Evolutionary conservation across 352 stramenopile genomes (phyloP).

Genomic region (Globisporangium orthogonon): DNA sequence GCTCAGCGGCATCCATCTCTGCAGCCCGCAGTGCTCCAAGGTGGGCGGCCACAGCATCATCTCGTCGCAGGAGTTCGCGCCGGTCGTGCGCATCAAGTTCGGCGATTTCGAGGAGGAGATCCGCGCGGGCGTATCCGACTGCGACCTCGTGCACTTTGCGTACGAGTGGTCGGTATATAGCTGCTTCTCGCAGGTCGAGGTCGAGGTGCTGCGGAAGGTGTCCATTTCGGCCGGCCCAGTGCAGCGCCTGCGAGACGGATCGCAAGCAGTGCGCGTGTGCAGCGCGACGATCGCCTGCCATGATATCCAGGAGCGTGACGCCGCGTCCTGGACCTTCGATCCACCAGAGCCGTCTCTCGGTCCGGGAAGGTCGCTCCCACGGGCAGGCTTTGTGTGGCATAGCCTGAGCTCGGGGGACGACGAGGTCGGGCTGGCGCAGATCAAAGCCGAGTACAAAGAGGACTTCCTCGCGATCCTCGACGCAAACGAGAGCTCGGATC

Average conservation of each 20-base stretch:
- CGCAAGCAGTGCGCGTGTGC: constrained; percentile 5
- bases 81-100: constrained; percentile 20
- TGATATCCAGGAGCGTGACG: constrained; percentile 20
- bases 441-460: constrained; percentile 21
- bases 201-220: constrained; percentile 19
- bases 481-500: constrained; percentile 14
- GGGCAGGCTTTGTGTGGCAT: constrained; percentile 20
- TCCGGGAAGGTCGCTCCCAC: constrained; percentile 13
- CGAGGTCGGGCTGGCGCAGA: constrained; percentile 21
- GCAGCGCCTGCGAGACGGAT: constrained; percentile 12
- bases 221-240: constrained; percentile 6
- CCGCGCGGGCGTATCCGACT: constrained; percentile 8
- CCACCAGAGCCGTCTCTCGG: constrained; percentile 13
- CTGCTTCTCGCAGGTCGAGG: constrained; percentile 17
- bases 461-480: constrained; percentile 16
- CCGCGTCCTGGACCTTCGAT: constrained; percentile 17
- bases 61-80: constrained; percentile 19
- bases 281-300: constrained; percentile 16
- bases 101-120: constrained; percentile 23
- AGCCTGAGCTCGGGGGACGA: constrained; percentile 20
- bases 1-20: constrained; percentile 24
- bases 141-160: constrained; percentile 14
- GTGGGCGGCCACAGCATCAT: constrained; percentile 19
- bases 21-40: constrained; percentile 21
- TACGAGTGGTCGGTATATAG: constrained; percentile 26